Evolutionary conservation across 805 yeast genomes (phyloP).

Genomic region (Candida xiaguanensis): DNA sequence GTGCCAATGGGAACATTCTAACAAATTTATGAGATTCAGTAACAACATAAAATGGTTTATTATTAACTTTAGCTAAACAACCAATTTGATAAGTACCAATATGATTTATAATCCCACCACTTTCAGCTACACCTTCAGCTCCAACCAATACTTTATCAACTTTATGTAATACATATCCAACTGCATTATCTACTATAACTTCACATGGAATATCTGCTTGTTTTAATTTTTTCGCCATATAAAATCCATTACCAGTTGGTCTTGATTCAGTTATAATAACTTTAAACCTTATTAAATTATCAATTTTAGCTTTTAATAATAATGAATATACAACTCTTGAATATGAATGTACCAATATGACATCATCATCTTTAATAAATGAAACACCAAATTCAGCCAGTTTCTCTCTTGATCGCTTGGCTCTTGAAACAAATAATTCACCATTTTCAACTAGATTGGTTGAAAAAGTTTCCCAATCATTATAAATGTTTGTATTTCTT

Average conservation of each 20-base stretch:
- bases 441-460: constrained; percentile 91
- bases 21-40: constrained; percentile 96
- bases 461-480: constrained; percentile 94
- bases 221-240: constrained; percentile 66
- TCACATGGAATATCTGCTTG: constrained; percentile 80
- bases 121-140: constrained; percentile 98
- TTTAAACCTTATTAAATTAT: constrained; percentile 72
- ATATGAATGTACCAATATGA: constrained; percentile 81
- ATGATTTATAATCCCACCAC: constrained; percentile 95
- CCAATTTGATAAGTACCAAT: constrained; percentile 95
- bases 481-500: constrained; percentile 78
- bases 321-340: constrained; percentile 86
- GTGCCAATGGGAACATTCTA: constrained; percentile 89
- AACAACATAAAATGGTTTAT: constrained; percentile 90
- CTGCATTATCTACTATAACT: constrained; percentile 87
- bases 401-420: constrained; percentile 82
- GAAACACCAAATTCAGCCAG: constrained; percentile 86
- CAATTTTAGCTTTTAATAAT: constrained; percentile 69
- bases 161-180: constrained; percentile 86
- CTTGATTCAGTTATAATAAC: constrained; percentile 92
- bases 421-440: constrained; percentile 83
- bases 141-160: constrained; percentile 94
- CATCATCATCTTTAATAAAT: constrained; percentile 91
- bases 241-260: constrained; percentile 72
- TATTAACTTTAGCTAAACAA: constrained; percentile 82